Evolutionary conservation across 192 early-diverging fungal genomes (phyloP), one percentile per base, ranked within the genome.

Genomic region (Backusella luteola): DNA sequence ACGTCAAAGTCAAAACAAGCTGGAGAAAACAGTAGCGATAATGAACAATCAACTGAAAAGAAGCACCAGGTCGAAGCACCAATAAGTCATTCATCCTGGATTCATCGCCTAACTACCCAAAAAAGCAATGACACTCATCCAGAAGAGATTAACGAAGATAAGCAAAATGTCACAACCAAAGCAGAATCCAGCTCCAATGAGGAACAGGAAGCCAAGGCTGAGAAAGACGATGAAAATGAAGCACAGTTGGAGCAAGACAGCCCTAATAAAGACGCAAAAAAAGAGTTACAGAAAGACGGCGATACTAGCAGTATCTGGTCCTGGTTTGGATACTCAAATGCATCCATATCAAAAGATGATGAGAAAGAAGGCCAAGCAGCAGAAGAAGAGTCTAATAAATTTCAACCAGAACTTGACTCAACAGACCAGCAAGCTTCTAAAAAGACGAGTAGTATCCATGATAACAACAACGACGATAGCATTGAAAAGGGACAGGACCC

Each of bases 11-110:
- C n/a, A 69, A 69, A 69, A 38, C 34, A 69, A 26, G 7, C 36
- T 11, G 36, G 41, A 26, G 67, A 67, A 17, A 35, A n/a, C 32
- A 32, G 34, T n/a, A 26, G 7, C n/a, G 34, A 67, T 35, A 39
- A 39, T 39, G 42, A 4, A 4, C 42, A 44, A 3, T 14, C 15
- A 44, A 15, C 42, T 1, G 68, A 69, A 69, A 69, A 69, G 35
- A 69, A 69, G 9, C n/a, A n/a, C 3, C 17, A 12, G 21, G 17
- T 23, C 21, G 36, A 69, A 69, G 34, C 68, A 6, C 34, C 68
- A 23, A 69, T 69, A 41, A 69, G 68, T 23, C 68, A 38, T 39
- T 69, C 68, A 6, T 69, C 68, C 3, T 69, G 68, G 68, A 69
- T 69, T 38, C 34, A 69, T 36, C 34, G 38, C n/a, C 21, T 69